phyloP scores from a whole-genome alignment of 305 asterid genomes.

The Withania somnifera region DNA sequence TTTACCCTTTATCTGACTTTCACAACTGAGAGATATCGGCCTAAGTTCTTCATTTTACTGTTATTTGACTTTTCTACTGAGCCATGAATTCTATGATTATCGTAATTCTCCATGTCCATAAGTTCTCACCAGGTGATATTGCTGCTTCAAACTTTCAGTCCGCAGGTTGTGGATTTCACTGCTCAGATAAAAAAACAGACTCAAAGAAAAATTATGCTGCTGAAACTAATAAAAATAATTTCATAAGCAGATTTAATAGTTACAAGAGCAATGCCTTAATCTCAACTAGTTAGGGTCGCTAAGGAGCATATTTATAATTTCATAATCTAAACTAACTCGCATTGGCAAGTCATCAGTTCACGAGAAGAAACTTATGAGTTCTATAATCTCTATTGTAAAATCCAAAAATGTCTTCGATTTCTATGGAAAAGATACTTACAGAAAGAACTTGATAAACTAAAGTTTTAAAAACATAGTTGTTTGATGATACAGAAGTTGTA shows the following conservation, averaged over 20 bases:
- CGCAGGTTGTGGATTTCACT: slow-evolving; percentile 20
- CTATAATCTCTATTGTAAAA: not conserved
- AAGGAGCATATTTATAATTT: not conserved
- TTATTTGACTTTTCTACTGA: not conserved
- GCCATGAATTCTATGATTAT: not conserved
- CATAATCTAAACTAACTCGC: not conserved
- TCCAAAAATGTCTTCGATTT: not conserved
- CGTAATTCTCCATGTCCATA: not conserved
- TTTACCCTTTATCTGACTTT: not conserved
- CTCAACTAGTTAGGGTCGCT: not conserved
- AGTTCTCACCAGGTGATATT: slow-evolving; percentile 20
- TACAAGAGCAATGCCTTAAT: not conserved
- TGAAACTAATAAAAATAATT: not conserved
- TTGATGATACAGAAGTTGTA: not conserved
- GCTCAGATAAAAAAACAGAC: not conserved
- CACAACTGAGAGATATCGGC: not conserved
- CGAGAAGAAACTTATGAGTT: not conserved
- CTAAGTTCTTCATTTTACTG: not conserved
- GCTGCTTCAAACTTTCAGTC: slow-evolving; percentile 20
- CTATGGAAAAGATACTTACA: not conserved
- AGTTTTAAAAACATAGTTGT: not conserved
- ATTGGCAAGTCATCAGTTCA: not conserved
- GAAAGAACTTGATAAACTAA: not conserved
- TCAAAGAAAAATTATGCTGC: not conserved
- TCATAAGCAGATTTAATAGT: not conserved